Percentiles rank a stretch among this genome's conserved stretches.
Evolutionary conservation across 1,139 yeast genomes (phyloP).

Genomic region (Candida tetrigidarum): DNA sequence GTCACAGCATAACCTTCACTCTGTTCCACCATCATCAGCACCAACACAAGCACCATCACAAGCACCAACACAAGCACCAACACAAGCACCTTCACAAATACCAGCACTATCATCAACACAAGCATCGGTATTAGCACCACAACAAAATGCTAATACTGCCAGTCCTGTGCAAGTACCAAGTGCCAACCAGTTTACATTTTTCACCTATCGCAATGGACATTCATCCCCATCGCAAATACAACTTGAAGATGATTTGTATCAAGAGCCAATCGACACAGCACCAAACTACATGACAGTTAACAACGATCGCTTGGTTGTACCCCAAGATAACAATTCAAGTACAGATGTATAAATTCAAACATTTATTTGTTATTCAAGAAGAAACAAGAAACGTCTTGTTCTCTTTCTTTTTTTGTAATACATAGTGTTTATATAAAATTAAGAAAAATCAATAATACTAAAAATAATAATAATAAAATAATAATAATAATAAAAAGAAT

Average conservation of each 20-base stretch:
- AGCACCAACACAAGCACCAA: constrained; percentile 7
- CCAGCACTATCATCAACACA: constrained; percentile 1
- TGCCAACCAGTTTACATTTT: constrained; percentile 11
- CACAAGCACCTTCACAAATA: background rate
- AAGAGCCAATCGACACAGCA: constrained; percentile 33
- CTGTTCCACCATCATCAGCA: no score
- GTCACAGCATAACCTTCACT: no score
- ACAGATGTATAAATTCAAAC: constrained; percentile 9
- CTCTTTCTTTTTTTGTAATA: background rate
- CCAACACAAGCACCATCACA: background rate
- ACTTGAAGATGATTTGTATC: constrained; percentile 16
- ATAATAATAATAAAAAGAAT: background rate
- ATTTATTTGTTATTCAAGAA: background rate
- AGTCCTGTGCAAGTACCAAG: constrained; percentile 5
- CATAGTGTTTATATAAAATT: background rate
- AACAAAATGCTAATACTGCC: background rate
- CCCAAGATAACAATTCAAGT: constrained; percentile 11
- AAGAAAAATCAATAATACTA: background rate
- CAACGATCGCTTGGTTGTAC: constrained; percentile 28
- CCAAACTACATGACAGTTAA: constrained; percentile 40
- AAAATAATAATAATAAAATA: background rate
- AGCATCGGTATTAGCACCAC: no score
- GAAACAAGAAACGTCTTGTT: background rate
- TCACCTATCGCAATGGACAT: constrained; percentile 10
- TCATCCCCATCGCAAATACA: constrained; percentile 8